Base-by-base conservation (phyloP, 75 land plant genomes). In the Pinus albicaulis region DNA sequence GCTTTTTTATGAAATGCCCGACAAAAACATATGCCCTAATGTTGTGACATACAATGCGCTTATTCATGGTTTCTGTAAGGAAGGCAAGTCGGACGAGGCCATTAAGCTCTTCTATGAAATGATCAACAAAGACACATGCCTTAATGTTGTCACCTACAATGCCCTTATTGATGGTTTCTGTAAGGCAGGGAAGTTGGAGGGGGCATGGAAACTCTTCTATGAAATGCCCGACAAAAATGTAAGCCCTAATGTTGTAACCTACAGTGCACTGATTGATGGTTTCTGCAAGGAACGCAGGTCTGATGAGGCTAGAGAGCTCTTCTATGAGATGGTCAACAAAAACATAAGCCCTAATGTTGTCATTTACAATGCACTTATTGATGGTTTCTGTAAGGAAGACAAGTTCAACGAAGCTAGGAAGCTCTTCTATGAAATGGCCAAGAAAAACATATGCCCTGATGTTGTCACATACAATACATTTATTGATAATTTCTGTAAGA, bases 291-390 rank as follows among this genome's bases (percentile, higher is more conserved):
- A 56, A 15, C 82, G 83, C 10, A 81, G 79, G 71, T 76, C 84
- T 75, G 72, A 58, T 24, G 89, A 92, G 17, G 95, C 90, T 8
- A 85, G 83, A 55, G 57, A 57, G 0, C 22, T 83, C 20, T 80
- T 89, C 66, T 28, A 60, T 55, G 81, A 83, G 57, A 79, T 77
- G 71, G 76, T 68, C 59, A 36, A 63, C 8, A 79, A 82, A 48
- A 92, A 92, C 10, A 57, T 84, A 44, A 60, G 56, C n/a, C 87
- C 87, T 2, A 90, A 92, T 82, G 31, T 87, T 59, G 80, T 86
- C 23, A 87, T 89, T 76, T 86, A 83, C 75, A 92, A 92, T 76
- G 92, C 90, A 1, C 72, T 92, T 77, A 89, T 92, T 34, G 85
- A 92, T 80, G 91, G 93, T 7, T 86, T 89, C 36, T 90, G 91